These are phyloP conservation scores for Symbiodinium natans DNA, from an alignment of 73 alveolate species.

Conservation along the genomic window DNA sequence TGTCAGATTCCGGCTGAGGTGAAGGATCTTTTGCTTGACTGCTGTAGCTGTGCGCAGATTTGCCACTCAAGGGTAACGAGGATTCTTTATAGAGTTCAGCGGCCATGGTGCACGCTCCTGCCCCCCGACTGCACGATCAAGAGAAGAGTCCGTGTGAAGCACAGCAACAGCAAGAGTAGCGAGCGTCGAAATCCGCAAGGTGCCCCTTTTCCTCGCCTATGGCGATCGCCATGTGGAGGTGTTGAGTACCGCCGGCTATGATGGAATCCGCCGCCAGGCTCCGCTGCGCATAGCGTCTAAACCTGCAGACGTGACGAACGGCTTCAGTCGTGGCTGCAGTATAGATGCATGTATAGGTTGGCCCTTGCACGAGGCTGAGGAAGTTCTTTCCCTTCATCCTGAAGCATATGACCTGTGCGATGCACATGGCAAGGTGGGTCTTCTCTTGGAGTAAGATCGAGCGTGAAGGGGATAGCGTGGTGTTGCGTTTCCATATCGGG, in stretches of 20 bases:
- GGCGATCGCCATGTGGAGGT: conserved; percentile 37
- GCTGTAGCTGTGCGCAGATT: too few species aligned
- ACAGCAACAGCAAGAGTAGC: too few species aligned
- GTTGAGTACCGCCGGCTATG: conserved; percentile 43
- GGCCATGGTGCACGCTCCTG: background rate
- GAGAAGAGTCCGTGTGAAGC: too few species aligned
- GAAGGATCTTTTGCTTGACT: too few species aligned
- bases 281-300: too few species aligned
- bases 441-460: background rate
- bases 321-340: too few species aligned
- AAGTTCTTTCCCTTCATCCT: conserved; percentile 18
- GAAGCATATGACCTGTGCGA: conserved; percentile 46
- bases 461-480: too few species aligned
- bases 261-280: conserved; percentile 35
- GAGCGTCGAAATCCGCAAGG: background rate
- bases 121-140: background rate
- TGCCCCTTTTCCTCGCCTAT: conserved; percentile 34
- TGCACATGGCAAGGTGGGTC: conserved; percentile 39
- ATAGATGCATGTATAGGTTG: background rate
- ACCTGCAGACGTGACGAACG: too few species aligned
- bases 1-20: too few species aligned
- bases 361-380: background rate
- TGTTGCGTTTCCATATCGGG: background rate
- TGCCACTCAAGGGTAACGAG: too few species aligned
- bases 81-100: too few species aligned